Evolutionary conservation across 108 stramenopile genomes (phyloP).

Genomic region (Nitzschia inconspicua): DNA sequence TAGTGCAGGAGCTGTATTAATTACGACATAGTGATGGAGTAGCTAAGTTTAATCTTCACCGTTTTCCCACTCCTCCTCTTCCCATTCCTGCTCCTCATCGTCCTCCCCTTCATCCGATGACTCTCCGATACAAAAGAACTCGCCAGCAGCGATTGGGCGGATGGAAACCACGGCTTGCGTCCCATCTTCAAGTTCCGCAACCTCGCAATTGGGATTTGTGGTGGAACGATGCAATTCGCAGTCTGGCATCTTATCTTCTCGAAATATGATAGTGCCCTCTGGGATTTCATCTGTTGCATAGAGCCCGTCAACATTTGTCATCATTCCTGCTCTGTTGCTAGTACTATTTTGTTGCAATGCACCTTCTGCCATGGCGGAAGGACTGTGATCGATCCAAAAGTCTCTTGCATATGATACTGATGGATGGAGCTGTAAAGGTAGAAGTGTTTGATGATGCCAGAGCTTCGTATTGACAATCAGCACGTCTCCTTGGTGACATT

Average conservation of each 20-base stretch:
- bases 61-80: slow-evolving; percentile 24
- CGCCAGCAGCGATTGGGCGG: slow-evolving; percentile 63
- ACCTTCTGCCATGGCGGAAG: too few relatives aligned
- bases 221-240: slow-evolving; percentile 34
- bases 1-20: too few relatives aligned
- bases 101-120: slow-evolving; percentile 48
- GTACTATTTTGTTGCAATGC: neutral
- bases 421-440: slow-evolving; percentile 58
- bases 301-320: slow-evolving; percentile 85
- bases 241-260: slow-evolving; percentile 46
- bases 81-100: slow-evolving; percentile 18
- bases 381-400: slow-evolving; percentile 70
- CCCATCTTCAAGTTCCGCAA: slow-evolving; percentile 70
- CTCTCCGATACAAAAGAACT: slow-evolving; percentile 83
- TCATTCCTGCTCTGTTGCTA: slow-evolving; percentile 9
- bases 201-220: slow-evolving; percentile 69
- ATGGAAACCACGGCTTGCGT: slow-evolving; percentile 72
- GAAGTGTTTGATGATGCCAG: slow-evolving; percentile 86
- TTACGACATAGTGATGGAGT: too few relatives aligned
- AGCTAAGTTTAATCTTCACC: too few relatives aligned
- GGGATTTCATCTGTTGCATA: slow-evolving; percentile 79
- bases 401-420: slow-evolving; percentile 87
- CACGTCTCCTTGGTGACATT: slow-evolving; percentile 74
- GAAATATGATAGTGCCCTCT: slow-evolving; percentile 77
- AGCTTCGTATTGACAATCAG: slow-evolving; percentile 76